A percentile compares a stretch with the other conserved stretches of the same genome.
Conservation (phyloP, 2,329 filamentous ascomycete species). For the Pyrenophora graminea region DNA sequence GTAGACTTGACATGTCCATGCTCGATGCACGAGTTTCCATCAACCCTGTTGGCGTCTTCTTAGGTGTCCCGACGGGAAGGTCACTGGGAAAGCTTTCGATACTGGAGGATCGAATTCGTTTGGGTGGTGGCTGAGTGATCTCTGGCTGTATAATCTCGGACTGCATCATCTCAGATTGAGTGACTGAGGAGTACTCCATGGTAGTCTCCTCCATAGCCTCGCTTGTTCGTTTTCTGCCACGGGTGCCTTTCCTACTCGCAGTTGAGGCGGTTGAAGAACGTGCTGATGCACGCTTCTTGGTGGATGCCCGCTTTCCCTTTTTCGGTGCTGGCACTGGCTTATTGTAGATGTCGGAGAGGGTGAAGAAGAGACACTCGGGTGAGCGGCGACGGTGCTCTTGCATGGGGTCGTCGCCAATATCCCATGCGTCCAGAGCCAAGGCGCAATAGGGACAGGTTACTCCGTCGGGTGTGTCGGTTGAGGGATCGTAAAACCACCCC, state of each 20-base stretch:
- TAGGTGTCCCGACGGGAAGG: conserved; percentile 29
- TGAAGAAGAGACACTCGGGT: conserved; percentile 81
- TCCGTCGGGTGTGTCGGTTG: conserved; percentile 80
- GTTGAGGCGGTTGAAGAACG: conserved; percentile 22
- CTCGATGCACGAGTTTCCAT: conserved; percentile 9
- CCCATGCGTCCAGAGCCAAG: conserved; percentile 91
- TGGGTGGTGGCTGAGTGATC: conserved; percentile 11
- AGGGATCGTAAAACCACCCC: conserved; percentile 93
- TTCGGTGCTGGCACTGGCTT: conserved; percentile 27
- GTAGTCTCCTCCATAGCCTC: conserved; percentile 15
- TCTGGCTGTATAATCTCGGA: not conserved
- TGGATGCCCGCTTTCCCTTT: conserved; percentile 32
- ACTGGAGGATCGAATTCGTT: conserved; percentile 25
- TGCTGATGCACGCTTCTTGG: conserved; percentile 35
- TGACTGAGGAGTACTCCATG: not conserved
- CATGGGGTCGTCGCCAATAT: conserved; percentile 86
- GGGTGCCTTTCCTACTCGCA: conserved; percentile 20
- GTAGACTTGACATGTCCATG: conserved; percentile 26
- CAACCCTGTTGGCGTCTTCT: conserved; percentile 20
- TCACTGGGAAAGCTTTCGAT: conserved; percentile 28
- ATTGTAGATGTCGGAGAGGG: conserved; percentile 63
- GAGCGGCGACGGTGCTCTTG: conserved; percentile 84
- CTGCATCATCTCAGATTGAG: conserved; percentile 2
- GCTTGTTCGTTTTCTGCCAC: conserved; percentile 26
- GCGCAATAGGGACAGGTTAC: conserved; percentile 91